phyloP scores from a whole-genome alignment of 164 flowering plant species.

The Liriodendron chinense region DNA sequence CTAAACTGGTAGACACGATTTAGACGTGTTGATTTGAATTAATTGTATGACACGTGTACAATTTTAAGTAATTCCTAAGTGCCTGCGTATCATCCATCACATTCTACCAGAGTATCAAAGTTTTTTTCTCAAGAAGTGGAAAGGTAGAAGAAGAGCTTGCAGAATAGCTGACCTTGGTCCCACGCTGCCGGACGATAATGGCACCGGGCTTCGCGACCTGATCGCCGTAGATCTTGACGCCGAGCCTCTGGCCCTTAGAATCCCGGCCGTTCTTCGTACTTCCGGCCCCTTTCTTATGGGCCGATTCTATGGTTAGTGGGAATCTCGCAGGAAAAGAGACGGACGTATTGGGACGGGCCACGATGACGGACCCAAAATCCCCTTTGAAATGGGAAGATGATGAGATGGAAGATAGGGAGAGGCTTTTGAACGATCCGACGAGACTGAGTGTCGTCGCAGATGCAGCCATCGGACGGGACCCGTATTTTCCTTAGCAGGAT shows the following conservation, averaged over 20 bases:
- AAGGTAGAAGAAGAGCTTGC: too few species aligned
- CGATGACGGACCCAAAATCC: constrained; percentile 29
- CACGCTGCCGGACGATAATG: constrained; percentile 84
- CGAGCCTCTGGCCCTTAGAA: constrained; percentile 76
- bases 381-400: constrained; percentile 55
- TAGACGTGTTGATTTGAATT: too few species aligned
- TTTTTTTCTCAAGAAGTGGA: too few species aligned
- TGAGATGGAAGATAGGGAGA: constrained; percentile 48
- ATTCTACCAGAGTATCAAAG: too few species aligned
- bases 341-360: constrained; percentile 16
- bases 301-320: constrained; percentile 67
- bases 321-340: constrained; percentile 35
- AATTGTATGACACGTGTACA: too few species aligned
- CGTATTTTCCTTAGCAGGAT: too few species aligned
- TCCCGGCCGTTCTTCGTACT: constrained; percentile 97
- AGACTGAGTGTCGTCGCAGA: constrained; percentile 35
- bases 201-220: constrained; percentile 90
- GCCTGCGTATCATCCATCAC: too few species aligned
- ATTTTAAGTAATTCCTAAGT: too few species aligned
- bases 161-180: constrained; percentile 63
- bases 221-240: constrained; percentile 92
- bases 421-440: constrained; percentile 55
- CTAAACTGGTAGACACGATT: too few species aligned
- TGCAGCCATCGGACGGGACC: constrained; percentile 29
- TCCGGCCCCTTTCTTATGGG: constrained; percentile 97